A percentile compares a stretch with the other conserved stretches of the same genome.
Evolutionary conservation across 2,329 filamentous ascomycete species (phyloP).

Genomic region (Pseudogymnoascus verrucosus): DNA sequence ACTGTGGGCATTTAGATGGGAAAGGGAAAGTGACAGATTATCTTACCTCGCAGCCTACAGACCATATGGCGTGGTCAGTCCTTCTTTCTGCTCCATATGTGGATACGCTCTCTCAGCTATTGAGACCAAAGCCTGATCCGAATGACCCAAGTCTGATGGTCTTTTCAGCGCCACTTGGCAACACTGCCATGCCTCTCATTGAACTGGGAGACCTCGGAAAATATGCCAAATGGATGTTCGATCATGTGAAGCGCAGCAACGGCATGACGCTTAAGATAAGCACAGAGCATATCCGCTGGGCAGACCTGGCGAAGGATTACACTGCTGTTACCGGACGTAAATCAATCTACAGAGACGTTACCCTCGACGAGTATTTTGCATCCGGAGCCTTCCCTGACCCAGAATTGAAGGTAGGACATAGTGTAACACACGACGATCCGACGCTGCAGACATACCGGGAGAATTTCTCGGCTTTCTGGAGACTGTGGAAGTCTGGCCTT

Average conservation of each 20-base stretch:
- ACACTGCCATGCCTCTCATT: constrained; percentile 15
- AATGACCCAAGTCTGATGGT: constrained; percentile 13
- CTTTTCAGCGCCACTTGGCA: constrained; percentile 10
- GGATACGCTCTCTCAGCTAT: constrained; percentile 16
- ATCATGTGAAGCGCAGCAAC: constrained; percentile 15
- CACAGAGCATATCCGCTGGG: constrained; percentile 17
- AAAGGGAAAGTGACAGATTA: constrained; percentile 20
- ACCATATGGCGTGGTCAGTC: constrained; percentile 19
- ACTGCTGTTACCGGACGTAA: constrained; percentile 12
- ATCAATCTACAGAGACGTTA: constrained; percentile 13
- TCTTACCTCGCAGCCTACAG: constrained; percentile 14
- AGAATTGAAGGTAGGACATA: constrained; percentile 13
- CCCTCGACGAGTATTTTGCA: constrained; percentile 10
- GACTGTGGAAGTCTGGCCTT: constrained; percentile 12
- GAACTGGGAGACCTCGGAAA: constrained; percentile 16
- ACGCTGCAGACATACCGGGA: constrained; percentile 13
- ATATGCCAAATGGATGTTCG: constrained; percentile 21
- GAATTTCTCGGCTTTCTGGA: constrained; percentile 15
- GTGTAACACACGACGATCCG: constrained; percentile 15
- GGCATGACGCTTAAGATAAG: constrained; percentile 19
- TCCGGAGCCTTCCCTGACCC: constrained; percentile 14
- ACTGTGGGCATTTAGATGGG: constrained; percentile 18
- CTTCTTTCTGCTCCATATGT: constrained; percentile 21
- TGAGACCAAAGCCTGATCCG: constrained; percentile 11
- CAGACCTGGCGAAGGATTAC: constrained; percentile 13